These are phyloP conservation scores for Penicillium lividum DNA, from an alignment of 495 filamentous ascomycete genomes.

Conservation along the genomic window DNA sequence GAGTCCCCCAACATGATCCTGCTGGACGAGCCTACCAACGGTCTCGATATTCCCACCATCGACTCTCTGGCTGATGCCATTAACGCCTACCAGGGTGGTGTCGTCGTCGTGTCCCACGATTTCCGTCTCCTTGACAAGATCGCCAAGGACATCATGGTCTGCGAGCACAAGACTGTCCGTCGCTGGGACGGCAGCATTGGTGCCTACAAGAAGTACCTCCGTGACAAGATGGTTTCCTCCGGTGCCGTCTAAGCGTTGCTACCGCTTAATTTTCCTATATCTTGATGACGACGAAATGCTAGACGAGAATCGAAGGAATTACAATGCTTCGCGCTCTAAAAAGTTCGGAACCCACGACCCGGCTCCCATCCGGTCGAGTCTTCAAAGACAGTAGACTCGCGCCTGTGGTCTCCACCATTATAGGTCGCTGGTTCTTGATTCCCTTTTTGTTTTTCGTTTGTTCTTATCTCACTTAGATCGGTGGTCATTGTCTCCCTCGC, in stretches of 20 bases:
- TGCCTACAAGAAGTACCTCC: conserved; percentile 95
- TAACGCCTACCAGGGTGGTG: conserved; percentile 93
- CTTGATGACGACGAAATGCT: conserved; percentile 46
- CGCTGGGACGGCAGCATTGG: conserved; percentile 88
- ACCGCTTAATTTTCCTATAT: conserved; percentile 16
- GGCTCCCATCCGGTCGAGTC: neutral
- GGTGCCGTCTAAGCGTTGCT: conserved; percentile 47
- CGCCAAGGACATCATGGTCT: conserved; percentile 98
- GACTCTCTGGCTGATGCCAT: conserved; percentile 97
- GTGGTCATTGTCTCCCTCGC: conserved; percentile 13
- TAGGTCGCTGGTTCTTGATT: conserved; percentile 5
- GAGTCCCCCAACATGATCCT: conserved; percentile 97
- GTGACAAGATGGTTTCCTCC: conserved; percentile 86
- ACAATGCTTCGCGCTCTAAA: conserved; percentile 24
- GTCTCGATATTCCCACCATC: conserved; percentile 98
- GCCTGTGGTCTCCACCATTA: neutral
- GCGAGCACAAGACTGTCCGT: conserved; percentile 90
- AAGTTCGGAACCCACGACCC: conserved; percentile 23
- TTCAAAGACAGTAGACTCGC: neutral
- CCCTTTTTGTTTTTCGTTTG: conserved; percentile 14
- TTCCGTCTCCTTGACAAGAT: conserved; percentile 99
- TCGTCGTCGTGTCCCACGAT: conserved; percentile 97
- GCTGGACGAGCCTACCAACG: conserved; percentile 98
- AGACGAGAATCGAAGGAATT: conserved; percentile 41
- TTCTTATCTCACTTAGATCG: conserved; percentile 21